phyloP scores from a whole-genome alignment of 192 early-diverging fungal genomes.

The Coemansia erecta region DNA sequence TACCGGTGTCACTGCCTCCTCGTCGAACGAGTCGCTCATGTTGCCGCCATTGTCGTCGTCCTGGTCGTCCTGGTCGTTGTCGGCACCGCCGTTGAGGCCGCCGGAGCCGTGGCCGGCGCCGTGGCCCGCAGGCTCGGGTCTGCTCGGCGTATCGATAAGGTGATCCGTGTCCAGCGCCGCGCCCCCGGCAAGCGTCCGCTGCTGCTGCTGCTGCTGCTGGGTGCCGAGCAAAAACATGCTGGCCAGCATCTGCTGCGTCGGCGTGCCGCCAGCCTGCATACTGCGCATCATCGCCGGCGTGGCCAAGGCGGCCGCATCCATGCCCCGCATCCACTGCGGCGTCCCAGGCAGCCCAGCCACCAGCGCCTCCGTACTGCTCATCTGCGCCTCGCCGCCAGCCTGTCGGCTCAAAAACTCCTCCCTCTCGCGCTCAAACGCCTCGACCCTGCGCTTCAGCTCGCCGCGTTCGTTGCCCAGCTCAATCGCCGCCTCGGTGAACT shows the following conservation, averaged over 20 bases:
- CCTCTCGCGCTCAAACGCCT: constrained; percentile 22
- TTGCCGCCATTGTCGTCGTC: background rate
- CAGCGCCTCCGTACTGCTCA: constrained; percentile 20
- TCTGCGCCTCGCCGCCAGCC: background rate
- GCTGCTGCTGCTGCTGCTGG: background rate
- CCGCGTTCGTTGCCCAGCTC: constrained; percentile 66
- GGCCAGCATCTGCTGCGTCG: constrained; percentile 36
- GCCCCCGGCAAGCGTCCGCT: background rate
- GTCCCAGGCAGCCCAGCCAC: constrained; percentile 36
- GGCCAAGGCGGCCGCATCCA: constrained; percentile 24
- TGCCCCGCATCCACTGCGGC: constrained; percentile 46
- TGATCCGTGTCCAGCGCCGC: background rate
- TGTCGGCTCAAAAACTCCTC: too few species aligned
- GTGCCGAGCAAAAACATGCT: constrained; percentile 26
- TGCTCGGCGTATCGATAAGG: background rate
- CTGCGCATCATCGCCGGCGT: constrained; percentile 40
- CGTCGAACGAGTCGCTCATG: constrained; percentile 1
- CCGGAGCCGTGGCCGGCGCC: background rate
- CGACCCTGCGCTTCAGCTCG: constrained; percentile 39
- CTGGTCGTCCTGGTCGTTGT: too few species aligned
- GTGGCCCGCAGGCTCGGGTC: background rate
- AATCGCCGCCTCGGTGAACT: constrained; percentile 70
- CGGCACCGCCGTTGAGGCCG: constrained; percentile 5
- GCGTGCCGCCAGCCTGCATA: constrained; percentile 33
- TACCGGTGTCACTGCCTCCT: background rate